Conservation (phyloP, 306 rosid genomes). For the Canavalia gladiata region DNA sequence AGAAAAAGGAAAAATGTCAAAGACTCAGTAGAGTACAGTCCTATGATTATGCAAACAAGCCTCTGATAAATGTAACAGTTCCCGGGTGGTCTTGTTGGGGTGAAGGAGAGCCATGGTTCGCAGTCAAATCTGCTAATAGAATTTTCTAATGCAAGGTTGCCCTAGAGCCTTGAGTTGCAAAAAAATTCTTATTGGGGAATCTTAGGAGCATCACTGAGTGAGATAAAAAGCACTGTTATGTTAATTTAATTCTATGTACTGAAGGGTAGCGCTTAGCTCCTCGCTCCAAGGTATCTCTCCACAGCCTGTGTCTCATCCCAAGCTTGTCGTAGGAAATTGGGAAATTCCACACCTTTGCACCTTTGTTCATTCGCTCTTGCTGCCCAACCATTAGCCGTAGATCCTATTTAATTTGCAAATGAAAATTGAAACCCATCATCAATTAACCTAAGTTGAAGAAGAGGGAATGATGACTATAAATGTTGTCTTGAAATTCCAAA, state of each 20-base stretch:
- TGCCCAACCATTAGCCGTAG: constrained; percentile 81
- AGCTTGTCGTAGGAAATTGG: constrained; percentile 85
- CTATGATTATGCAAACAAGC: constrained; percentile 52
- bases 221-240: constrained; percentile 17
- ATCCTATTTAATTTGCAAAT: constrained; percentile 65
- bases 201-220: constrained; percentile 29
- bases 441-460: neutral
- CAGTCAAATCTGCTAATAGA: no score
- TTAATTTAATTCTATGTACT: constrained; percentile 47
- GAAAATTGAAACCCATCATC: neutral
- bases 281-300: constrained; percentile 77
- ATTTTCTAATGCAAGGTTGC: constrained; percentile 29
- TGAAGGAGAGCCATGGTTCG: constrained; percentile 18
- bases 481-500: neutral
- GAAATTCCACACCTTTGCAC: constrained; percentile 76
- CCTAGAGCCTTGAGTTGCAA: constrained; percentile 36
- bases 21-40: constrained; percentile 49
- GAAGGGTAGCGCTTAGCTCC: constrained; percentile 73
- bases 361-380: constrained; percentile 79
- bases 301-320: constrained; percentile 77
- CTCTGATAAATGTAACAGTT: constrained; percentile 60
- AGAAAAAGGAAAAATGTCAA: neutral
- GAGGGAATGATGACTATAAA: neutral
- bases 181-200: neutral
- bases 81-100: constrained; percentile 54